Percentiles rank a stretch among this genome's conserved stretches.
These are phyloP conservation scores for Pleochaeta shiraiana DNA, from an alignment of 2,329 filamentous ascomycete genomes.

Conservation along the genomic window DNA sequence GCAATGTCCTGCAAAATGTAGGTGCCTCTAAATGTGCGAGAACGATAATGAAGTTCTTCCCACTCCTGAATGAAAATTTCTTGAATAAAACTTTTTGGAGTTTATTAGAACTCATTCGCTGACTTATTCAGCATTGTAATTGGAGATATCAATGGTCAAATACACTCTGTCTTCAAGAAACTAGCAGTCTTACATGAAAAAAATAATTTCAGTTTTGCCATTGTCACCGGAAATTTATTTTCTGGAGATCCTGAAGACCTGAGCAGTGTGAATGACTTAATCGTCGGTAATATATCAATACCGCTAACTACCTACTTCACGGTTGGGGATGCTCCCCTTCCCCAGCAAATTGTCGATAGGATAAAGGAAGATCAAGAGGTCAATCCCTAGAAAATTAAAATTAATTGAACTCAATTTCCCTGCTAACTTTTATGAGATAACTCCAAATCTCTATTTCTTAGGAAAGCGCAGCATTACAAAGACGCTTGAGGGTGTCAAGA, in stretches of 20 bases:
- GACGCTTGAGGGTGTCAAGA: constrained; percentile 70
- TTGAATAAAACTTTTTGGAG: too few species aligned
- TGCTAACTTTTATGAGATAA: constrained; percentile 31
- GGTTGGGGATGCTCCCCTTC: constrained; percentile 51
- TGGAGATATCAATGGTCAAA: constrained; percentile 61
- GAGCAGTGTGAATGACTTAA: constrained; percentile 37
- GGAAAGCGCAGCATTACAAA: constrained; percentile 75
- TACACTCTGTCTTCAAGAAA: constrained; percentile 58
- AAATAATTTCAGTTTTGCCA: constrained; percentile 69
- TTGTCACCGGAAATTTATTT: constrained; percentile 73
- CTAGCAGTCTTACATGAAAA: constrained; percentile 62
- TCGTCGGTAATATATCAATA: constrained; percentile 50
- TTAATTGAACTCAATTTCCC: not conserved
- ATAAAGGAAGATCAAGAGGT: constrained; percentile 45
- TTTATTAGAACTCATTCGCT: not conserved
- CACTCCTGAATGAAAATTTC: too few species aligned
- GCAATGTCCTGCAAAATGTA: too few species aligned
- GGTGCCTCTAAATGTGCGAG: too few species aligned
- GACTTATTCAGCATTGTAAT: constrained; percentile 31
- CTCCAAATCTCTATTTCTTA: constrained; percentile 76
- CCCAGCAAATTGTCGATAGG: constrained; percentile 45
- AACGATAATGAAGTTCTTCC: too few species aligned
- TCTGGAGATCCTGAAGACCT: constrained; percentile 36
- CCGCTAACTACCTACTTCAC: constrained; percentile 84
- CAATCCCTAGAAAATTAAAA: constrained; percentile 16